Evolutionary conservation across 495 filamentous ascomycete species (phyloP).

Genomic region (Daldinia decipiens): DNA sequence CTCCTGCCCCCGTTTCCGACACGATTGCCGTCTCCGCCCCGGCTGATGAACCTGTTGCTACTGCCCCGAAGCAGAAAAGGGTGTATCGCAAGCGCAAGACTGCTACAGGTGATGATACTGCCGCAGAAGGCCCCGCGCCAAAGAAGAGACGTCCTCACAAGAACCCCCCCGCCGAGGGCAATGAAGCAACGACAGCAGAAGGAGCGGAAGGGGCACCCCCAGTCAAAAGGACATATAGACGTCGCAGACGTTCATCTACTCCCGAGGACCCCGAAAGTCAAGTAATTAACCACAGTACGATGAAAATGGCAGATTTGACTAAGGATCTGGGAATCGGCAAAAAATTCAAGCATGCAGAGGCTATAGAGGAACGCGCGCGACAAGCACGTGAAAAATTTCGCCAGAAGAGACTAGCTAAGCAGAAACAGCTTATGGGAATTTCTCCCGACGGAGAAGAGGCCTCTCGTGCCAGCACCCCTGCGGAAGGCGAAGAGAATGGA

Average conservation of each 20-base stretch:
- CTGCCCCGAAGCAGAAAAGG: conserved; percentile 43
- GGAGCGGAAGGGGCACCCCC: conserved; percentile 34
- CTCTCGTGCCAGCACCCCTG: conserved; percentile 26
- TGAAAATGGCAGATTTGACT: conserved; percentile 86
- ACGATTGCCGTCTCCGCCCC: conserved; percentile 29
- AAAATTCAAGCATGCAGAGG: conserved; percentile 75
- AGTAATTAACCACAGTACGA: conserved; percentile 71
- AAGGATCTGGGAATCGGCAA: conserved; percentile 80
- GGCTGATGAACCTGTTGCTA: conserved; percentile 16
- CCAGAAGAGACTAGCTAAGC: conserved; percentile 46
- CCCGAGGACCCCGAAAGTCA: conserved; percentile 81
- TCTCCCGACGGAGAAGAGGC: conserved; percentile 18
- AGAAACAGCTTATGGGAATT: conserved; percentile 47
- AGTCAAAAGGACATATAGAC: conserved; percentile 46
- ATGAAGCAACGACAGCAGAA: conserved; percentile 19
- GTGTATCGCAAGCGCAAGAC: conserved; percentile 38
- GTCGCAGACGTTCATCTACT: conserved; percentile 65
- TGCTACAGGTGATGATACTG: conserved; percentile 20
- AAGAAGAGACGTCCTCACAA: conserved; percentile 42
- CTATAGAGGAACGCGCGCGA: conserved; percentile 61
- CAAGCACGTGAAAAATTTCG: conserved; percentile 54
- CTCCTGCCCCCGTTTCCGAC: conserved; percentile 35
- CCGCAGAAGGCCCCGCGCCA: conserved; percentile 33
- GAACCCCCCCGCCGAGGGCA: conserved; percentile 16
- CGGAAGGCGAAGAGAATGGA: conserved; percentile 31